Evolutionary conservation across 495 filamentous ascomycete genomes (phyloP).

Genomic region (Aspergillus haitiensis): DNA sequence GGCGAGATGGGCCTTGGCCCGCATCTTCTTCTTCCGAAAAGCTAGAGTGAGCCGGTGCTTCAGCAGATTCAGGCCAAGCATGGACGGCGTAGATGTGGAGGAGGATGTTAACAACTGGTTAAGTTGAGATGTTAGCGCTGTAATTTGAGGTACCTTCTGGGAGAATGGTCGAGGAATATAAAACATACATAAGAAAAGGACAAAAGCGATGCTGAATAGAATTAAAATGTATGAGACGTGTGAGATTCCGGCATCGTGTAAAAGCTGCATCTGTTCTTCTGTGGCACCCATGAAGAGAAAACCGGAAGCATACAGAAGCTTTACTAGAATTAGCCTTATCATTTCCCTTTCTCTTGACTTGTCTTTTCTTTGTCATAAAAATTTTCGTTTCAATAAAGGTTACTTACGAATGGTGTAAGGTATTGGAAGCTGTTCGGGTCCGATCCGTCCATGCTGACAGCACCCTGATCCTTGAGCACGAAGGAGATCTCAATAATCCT

Average conservation of each 20-base stretch:
- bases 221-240: constrained; percentile 91
- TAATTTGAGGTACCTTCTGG: too few species aligned
- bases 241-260: constrained; percentile 70
- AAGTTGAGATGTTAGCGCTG: constrained; percentile 1
- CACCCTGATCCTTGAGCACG: constrained; percentile 68
- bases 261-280: constrained; percentile 87
- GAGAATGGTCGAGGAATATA: constrained; percentile 38
- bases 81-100: constrained; percentile 76
- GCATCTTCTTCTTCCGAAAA: constrained; percentile 18
- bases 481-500: constrained; percentile 92
- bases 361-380: background rate
- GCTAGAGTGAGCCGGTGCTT: constrained; percentile 28
- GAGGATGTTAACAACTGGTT: constrained; percentile 71
- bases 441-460: constrained; percentile 57
- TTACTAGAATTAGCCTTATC: constrained; percentile 19
- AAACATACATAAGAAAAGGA: constrained; percentile 81
- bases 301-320: constrained; percentile 90
- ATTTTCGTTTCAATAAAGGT: too few species aligned
- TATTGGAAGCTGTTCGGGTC: constrained; percentile 89
- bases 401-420: constrained; percentile 82
- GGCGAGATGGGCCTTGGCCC: constrained; percentile 18
- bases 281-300: constrained; percentile 98
- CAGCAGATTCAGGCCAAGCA: constrained; percentile 49
- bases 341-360: background rate
- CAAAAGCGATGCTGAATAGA: constrained; percentile 83